These are phyloP conservation scores for Aspergillus flavus DNA, from an alignment of 2,329 filamentous ascomycete species.

Conservation along the genomic window DNA sequence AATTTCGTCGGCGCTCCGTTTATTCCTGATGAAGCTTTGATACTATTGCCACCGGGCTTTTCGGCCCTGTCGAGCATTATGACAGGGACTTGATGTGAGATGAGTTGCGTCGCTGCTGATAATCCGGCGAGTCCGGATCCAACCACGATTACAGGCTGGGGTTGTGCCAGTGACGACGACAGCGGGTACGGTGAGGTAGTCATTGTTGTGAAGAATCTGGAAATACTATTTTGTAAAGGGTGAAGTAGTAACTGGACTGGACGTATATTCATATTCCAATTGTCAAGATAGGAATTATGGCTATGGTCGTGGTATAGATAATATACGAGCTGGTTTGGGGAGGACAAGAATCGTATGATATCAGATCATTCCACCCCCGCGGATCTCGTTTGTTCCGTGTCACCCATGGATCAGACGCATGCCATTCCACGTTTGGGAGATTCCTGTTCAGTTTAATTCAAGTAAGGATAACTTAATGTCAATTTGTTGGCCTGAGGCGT, in stretches of 20 bases:
- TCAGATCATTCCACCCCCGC: not conserved
- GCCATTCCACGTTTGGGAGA: not conserved
- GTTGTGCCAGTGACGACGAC: not conserved
- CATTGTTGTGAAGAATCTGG: not conserved
- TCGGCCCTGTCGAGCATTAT: slow-evolving; percentile 61
- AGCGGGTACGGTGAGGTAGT: not conserved
- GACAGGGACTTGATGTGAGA: slow-evolving; percentile 56
- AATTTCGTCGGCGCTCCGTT: slow-evolving; percentile 64
- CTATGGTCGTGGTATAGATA: not conserved
- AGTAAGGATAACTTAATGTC: no score
- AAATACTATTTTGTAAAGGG: not conserved
- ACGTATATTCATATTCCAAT: not conserved
- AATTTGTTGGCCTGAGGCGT: not conserved
- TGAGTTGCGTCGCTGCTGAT: slow-evolving; percentile 59
- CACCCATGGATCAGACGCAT: not conserved
- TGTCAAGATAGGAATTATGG: not conserved
- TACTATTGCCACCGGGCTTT: slow-evolving; percentile 66
- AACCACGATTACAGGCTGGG: slow-evolving; percentile 57
- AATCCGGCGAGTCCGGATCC: slow-evolving; percentile 67
- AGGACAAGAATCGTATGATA: not conserved
- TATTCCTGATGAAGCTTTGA: slow-evolving; percentile 69
- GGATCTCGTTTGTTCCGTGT: not conserved
- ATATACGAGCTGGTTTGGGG: not conserved
- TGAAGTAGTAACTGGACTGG: not conserved
- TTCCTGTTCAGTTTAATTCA: not conserved